Evolutionary conservation across 805 yeast genomes (phyloP).

Genomic region (Helenozyma rhizophorensis): DNA sequence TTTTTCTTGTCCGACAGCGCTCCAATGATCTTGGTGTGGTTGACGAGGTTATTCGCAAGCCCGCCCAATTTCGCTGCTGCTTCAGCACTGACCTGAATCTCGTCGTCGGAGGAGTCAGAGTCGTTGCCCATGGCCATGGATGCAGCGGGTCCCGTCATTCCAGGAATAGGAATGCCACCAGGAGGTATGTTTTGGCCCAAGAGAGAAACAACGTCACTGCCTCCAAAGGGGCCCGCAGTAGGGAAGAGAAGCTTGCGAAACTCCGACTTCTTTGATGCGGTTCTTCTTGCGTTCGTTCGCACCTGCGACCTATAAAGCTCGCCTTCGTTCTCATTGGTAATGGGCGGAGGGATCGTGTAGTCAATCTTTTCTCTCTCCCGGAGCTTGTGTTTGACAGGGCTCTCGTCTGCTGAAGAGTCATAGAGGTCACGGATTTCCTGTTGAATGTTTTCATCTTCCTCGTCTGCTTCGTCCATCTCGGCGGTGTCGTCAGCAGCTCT

Average conservation of each 20-base stretch:
- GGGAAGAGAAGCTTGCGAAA: conserved; percentile 73
- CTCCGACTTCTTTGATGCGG: conserved; percentile 39
- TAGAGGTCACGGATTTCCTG: conserved; percentile 66
- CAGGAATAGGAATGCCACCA: conserved; percentile 38
- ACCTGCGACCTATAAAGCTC: conserved; percentile 6
- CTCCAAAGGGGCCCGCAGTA: conserved; percentile 97
- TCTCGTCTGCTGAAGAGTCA: conserved; percentile 53
- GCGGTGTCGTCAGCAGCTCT: conserved; percentile 15
- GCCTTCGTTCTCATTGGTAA: conserved; percentile 39
- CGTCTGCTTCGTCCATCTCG: conserved; percentile 19
- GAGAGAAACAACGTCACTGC: conserved; percentile 82
- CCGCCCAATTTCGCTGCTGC: conserved; percentile 21
- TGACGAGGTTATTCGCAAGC: conserved; percentile 13
- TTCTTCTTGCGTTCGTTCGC: conserved; percentile 28
- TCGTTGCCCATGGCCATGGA: conserved; percentile 39
- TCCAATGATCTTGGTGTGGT: conserved; percentile 30
- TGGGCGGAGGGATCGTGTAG: conserved; percentile 81
- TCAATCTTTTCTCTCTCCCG: conserved; percentile 60
- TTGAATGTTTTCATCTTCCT: conserved; percentile 38
- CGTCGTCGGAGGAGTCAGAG: conserved; percentile 64
- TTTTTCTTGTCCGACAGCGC: conserved; percentile 38
- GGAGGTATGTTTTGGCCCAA: conserved; percentile 67
- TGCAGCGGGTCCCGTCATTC: conserved; percentile 20
- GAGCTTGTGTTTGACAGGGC: conserved; percentile 40
- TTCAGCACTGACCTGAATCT: conserved; percentile 35